These are phyloP conservation scores for Neofusicoccum kwambonambiense DNA, from an alignment of 2,329 filamentous ascomycete species.

Conservation along the genomic window DNA sequence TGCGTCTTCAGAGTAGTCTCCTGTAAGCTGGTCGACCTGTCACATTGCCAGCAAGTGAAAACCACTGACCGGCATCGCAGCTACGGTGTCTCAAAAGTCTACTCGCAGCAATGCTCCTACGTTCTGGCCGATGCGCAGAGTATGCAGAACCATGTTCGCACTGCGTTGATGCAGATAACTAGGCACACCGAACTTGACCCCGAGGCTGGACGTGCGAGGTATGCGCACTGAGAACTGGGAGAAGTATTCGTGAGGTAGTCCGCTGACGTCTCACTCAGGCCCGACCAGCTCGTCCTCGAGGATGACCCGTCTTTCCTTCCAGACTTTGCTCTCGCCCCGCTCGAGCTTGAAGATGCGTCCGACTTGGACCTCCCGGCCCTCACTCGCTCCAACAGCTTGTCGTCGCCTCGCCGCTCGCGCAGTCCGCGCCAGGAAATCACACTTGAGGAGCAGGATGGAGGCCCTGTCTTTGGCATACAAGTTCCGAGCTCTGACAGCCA, in stretches of 20 bases:
- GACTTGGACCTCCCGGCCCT: slow-evolving; percentile 36
- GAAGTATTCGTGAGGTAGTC: slow-evolving; percentile 1
- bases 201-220: slow-evolving; percentile 71
- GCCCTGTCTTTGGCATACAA: slow-evolving; percentile 35
- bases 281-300: slow-evolving; percentile 70
- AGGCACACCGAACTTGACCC: slow-evolving; percentile 64
- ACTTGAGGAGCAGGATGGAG: background rate
- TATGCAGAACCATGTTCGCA: slow-evolving; percentile 70
- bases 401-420: background rate
- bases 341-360: slow-evolving; percentile 57
- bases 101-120: slow-evolving; percentile 82
- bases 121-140: slow-evolving; percentile 77
- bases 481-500: slow-evolving; percentile 48
- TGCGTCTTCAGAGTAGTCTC: slow-evolving; percentile 85
- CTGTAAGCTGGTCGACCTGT: slow-evolving; percentile 52
- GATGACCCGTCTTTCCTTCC: slow-evolving; percentile 83
- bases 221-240: slow-evolving; percentile 28
- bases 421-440: background rate
- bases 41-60: background rate
- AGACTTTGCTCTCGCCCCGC: slow-evolving; percentile 60
- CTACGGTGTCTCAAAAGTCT: slow-evolving; percentile 76
- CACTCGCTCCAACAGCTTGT: slow-evolving; percentile 15
- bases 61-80: slow-evolving; percentile 21
- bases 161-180: slow-evolving; percentile 58
- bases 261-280: slow-evolving; percentile 49